Base-by-base conservation (phyloP, 768 basidiomycete species). In the Kwoniella heveanensis region DNA sequence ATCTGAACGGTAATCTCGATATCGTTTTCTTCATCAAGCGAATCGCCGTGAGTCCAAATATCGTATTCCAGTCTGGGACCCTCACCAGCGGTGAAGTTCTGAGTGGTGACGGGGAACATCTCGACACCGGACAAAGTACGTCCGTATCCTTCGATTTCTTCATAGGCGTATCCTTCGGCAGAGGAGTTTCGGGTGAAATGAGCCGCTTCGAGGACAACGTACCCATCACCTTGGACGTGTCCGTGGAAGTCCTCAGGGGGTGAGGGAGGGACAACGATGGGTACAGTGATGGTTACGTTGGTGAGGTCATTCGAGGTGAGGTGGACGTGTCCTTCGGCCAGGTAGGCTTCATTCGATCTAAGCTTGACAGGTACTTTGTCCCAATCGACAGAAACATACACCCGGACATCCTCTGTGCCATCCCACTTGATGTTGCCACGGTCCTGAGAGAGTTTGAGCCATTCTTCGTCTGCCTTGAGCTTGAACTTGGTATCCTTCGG, bases 141-240 rank as follows among this genome's bases (percentile, higher is more conserved):
- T 4, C 88, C 88, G 57, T 87, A 84, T 1, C 85, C 85, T 6
- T 85, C 86, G 6, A 90, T 77, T 53, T 86, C 84, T 12, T 82
- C 83, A 86, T 87, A 89, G 3, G 83, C 76, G 49, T 87, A 82
- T 5, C 84, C 85, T 46, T 82, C 78, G 7, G 85, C 85, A 3
- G 84, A 72, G 2, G 79, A 80, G 66, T 83, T 85, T 13, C 84
- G 81, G 1, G 83, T 80, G 0, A 84, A 81, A 73, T 89, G 88
- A 0, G 83, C 85, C 37, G 87, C 88, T 69, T 90, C 87, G 29
- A 89, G 87, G 0, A 86, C 85, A 48, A 89, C 82, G 22, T 83
- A 85, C 15, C 87, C 86, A 46, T 85, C 83, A n/a, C 84, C 85
- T 67, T 89, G 87, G 36, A 89, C 83, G 68, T 88, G 87, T 6